Base-by-base conservation (phyloP, 2,329 filamentous ascomycete species). In the Helotiales sp. region DNA sequence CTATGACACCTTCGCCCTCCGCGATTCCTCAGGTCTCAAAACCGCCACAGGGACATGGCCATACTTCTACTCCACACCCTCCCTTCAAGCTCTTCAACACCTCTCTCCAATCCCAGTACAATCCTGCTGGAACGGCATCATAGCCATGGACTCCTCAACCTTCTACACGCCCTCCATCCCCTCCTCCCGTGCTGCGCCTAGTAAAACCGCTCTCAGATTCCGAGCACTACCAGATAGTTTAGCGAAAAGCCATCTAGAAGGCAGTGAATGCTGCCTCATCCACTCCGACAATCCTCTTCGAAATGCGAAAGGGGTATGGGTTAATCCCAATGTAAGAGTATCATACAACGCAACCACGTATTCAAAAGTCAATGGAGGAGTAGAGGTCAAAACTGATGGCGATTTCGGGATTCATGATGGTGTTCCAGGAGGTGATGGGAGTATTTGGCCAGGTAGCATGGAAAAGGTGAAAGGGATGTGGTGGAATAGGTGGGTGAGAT, bases 221-320 rank as follows among this genome's bases (percentile, higher is more conserved):
- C 83, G 88, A 9, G 86, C 79, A 4, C 77, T 89, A 22, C 69
- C 82, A 0, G 87, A 90, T 67, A 80, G 78, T 3, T 80, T 93
- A 1, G 84, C 83, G 2, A 67, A 71, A 7, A 67, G 76, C 25
- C 88, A 90, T 67, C 76, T 92, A 25, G 90, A 93, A 71, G 89
- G 80, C n/a, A 89, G 85, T 13, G 89, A 93, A 72, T 92, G 89
- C 75, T 93, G 90, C 71, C 81, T 93, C 52, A 85, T 91, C 54
- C 88, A 91, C 68, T 83, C 84, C 2, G 88, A 91, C 67, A 91
- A 90, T 65, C 82, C 82, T 1, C 50, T 66, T 8, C 47, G 56
- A 2, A 19, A 17, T 8, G 53, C 64, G 42, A 64, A 76, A 54
- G 85, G 88, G 50, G 83, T 90, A 5, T 91, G 79, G 70, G 68